Conservation (phyloP, 2,329 filamentous ascomycete genomes). For the Talaromyces sp. region DNA sequence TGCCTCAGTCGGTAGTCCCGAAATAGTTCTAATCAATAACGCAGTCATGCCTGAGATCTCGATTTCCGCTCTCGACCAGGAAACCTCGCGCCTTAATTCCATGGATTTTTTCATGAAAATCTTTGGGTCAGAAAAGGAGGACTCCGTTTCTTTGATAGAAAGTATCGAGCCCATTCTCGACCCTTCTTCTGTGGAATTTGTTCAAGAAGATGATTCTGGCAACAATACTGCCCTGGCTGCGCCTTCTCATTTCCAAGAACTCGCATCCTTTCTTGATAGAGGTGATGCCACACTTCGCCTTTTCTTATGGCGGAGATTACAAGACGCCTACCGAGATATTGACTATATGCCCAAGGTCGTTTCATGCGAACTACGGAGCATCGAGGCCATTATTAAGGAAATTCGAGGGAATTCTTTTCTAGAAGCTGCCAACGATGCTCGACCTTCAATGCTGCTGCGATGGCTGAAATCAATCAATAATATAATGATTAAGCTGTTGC, state of each 20-base stretch:
- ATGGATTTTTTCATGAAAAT: slow-evolving; percentile 94
- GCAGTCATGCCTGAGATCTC: slow-evolving; percentile 84
- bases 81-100: slow-evolving; percentile 86
- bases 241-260: slow-evolving; percentile 56
- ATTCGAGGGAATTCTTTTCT: slow-evolving; percentile 55
- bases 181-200: slow-evolving; percentile 40
- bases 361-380: slow-evolving; percentile 77
- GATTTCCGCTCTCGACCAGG: slow-evolving; percentile 72
- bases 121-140: slow-evolving; percentile 74
- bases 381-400: slow-evolving; percentile 73
- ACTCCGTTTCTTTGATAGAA: slow-evolving; percentile 81
- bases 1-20: slow-evolving; percentile 39
- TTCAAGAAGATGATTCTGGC: slow-evolving; percentile 13
- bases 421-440: slow-evolving; percentile 53
- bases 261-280: slow-evolving; percentile 76
- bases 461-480: slow-evolving; percentile 76
- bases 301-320: slow-evolving; percentile 85
- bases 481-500: slow-evolving; percentile 64
- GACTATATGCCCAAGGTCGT: slow-evolving; percentile 82
- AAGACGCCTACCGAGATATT: slow-evolving; percentile 80
- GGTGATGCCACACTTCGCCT: slow-evolving; percentile 78
- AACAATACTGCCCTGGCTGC: slow-evolving; percentile 38
- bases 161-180: slow-evolving; percentile 89
- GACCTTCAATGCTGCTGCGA: slow-evolving; percentile 66
- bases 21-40: slow-evolving; percentile 70